Evolutionary conservation across 768 basidiomycete species (phyloP), one percentile per base, ranked within the genome.

Genomic region (Nevesoporus exiguus): DNA sequence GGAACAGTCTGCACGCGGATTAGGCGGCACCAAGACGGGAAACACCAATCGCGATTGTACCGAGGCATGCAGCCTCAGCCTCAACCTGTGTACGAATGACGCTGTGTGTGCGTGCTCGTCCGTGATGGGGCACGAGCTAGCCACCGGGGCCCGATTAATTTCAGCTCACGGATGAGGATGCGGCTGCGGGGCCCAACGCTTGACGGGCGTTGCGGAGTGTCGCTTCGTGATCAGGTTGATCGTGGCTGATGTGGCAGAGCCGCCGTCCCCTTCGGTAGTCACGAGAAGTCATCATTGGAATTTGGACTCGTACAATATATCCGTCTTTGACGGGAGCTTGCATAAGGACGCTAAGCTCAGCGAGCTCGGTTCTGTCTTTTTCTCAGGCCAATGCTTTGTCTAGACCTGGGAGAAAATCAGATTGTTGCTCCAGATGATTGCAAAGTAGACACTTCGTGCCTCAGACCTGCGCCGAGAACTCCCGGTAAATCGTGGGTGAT

Each of bases 161-260:
- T 30, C 21, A 10, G 62, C 66, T 55, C 55, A 70, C 72, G 69
- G 33, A 74, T 63, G 33, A 73, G 64, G 17, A 74, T 37, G 2
- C 67, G 70, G 25, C 66, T 67, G 31, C 65, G 47, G 6, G 68
- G 64, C 25, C 57, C 62, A 74, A 58, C 8, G 66, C 70, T 53
- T 61, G 48, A 24, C 68, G 61, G 45, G 74, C 34, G 51, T 71
- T 70, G 21, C 49, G 51, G 5, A 60, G 49, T 1, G 51, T 34
- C 13, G 64, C 56, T n/a, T 65, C 59, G 2, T 59, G 51, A 51
- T 73, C 73, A 9, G 69, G 60, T 72, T 71, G 74, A 51, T 73
- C 61, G 40, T 72, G 72, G 25, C 66, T 61, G 37, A 68, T 62
- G 29, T 61, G 61, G 29, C 62, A 62, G 21, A 62, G 61, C 61